phyloP scores from a whole-genome alignment of 2,329 filamentous ascomycete genomes.

The Aspergillus vadensis region DNA sequence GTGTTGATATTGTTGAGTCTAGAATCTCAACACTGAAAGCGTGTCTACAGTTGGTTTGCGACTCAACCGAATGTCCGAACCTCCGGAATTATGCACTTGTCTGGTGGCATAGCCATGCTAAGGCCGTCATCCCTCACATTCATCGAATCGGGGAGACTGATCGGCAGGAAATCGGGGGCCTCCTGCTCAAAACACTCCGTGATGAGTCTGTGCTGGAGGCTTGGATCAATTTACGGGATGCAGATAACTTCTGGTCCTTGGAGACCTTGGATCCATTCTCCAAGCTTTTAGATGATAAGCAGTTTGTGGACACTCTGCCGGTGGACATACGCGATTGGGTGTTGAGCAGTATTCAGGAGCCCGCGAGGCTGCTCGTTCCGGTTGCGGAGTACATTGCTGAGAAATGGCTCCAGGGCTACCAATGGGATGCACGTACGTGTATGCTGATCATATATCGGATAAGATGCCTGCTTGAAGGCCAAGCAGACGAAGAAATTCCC shows the following conservation, averaged over 20 bases:
- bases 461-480: background rate
- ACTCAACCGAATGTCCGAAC: background rate
- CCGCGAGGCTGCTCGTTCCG: background rate
- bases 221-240: background rate
- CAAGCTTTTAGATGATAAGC: background rate
- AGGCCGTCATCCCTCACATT: background rate
- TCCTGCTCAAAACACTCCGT: background rate
- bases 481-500: background rate
- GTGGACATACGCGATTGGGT: background rate
- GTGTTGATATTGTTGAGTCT: constrained; percentile 15
- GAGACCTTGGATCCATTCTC: background rate
- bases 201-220: background rate
- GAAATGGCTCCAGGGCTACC: background rate
- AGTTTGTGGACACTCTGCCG: background rate
- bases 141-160: background rate
- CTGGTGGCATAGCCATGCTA: background rate
- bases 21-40: background rate
- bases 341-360: background rate
- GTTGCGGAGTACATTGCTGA: background rate
- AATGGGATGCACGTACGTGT: background rate
- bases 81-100: background rate
- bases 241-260: background rate
- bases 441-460: background rate
- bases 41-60: background rate
- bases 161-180: background rate